phyloP scores from a whole-genome alignment of 1,139 yeast genomes.

The Saccharomyces pastorianus region DNA sequence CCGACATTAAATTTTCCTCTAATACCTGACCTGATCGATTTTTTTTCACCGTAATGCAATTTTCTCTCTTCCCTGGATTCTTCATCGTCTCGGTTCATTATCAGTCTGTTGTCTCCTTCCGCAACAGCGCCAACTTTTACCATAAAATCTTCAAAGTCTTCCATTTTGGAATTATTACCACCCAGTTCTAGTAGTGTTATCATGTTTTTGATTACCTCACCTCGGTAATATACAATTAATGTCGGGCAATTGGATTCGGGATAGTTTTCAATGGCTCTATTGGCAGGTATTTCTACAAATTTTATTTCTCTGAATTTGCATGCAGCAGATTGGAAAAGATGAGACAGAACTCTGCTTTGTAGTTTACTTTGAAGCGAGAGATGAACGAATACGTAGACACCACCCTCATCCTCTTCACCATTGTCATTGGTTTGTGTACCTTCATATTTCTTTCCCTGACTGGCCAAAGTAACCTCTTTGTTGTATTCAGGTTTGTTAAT shows the following conservation, averaged over 20 bases:
- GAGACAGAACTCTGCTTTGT: conserved; percentile 64
- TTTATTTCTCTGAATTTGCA: conserved; percentile 67
- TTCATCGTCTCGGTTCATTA: conserved; percentile 56
- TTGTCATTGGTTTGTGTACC: conserved; percentile 21
- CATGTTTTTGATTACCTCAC: conserved; percentile 67
- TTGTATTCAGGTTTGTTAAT: conserved; percentile 83
- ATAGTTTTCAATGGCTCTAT: conserved; percentile 83
- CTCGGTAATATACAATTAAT: conserved; percentile 65
- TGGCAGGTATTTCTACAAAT: conserved; percentile 82
- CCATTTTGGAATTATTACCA: conserved; percentile 63
- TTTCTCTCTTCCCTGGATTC: conserved; percentile 41
- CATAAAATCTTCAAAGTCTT: conserved; percentile 65
- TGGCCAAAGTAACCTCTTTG: conserved; percentile 75
- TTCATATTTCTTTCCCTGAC: conserved; percentile 30
- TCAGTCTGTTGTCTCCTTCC: conserved; percentile 56
- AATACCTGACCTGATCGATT: conserved; percentile 35
- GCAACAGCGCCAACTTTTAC: conserved; percentile 58
- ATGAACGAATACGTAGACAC: conserved; percentile 62
- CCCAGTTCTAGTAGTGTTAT: conserved; percentile 76
- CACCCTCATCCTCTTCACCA: conserved; percentile 19
- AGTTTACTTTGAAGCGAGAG: conserved; percentile 60
- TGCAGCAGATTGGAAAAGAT: conserved; percentile 47
- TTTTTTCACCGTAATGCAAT: conserved; percentile 47
- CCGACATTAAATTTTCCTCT: conserved; percentile 37
- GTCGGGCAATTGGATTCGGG: conserved; percentile 92